These are phyloP conservation scores for Fennellomyces sp. DNA, from an alignment of 371 early-diverging fungal species.

Conservation along the genomic window DNA sequence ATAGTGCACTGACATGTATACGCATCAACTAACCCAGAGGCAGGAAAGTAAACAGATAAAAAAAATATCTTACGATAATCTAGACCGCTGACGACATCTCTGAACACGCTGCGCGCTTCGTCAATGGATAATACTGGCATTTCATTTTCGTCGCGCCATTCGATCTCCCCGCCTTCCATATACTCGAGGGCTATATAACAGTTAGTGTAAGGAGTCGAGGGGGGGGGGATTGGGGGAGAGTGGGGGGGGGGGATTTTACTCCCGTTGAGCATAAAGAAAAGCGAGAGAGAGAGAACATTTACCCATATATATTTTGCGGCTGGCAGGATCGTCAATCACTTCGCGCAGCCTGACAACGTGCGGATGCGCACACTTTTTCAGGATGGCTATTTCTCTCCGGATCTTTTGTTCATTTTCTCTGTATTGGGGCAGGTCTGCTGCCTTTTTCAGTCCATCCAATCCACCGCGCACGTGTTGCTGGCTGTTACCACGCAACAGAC, in stretches of 20 bases:
- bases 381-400: conserved; percentile 91
- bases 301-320: conserved; percentile 91
- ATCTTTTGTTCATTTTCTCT: conserved; percentile 85
- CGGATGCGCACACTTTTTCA: conserved; percentile 93
- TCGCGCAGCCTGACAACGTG: conserved; percentile 90
- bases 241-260: no score
- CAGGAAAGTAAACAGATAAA: background rate
- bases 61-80: conserved; percentile 80
- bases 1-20: conserved; percentile 70
- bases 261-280: background rate
- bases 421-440: conserved; percentile 23
- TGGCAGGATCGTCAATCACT: conserved; percentile 93
- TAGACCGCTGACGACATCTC: conserved; percentile 89
- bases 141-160: conserved; percentile 79
- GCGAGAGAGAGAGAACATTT: conserved; percentile 1
- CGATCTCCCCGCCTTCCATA: conserved; percentile 90
- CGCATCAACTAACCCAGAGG: background rate
- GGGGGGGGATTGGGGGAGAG: background rate
- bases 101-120: conserved; percentile 81
- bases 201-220: background rate
- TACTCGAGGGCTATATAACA: conserved; percentile 69
- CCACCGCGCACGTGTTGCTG: conserved; percentile 32
- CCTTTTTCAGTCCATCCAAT: conserved; percentile 15
- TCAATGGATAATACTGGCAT: conserved; percentile 67
- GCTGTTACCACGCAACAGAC: conserved; percentile 35